phyloP scores from a whole-genome alignment of 495 filamentous ascomycete genomes.

The Penicillium steckii region DNA sequence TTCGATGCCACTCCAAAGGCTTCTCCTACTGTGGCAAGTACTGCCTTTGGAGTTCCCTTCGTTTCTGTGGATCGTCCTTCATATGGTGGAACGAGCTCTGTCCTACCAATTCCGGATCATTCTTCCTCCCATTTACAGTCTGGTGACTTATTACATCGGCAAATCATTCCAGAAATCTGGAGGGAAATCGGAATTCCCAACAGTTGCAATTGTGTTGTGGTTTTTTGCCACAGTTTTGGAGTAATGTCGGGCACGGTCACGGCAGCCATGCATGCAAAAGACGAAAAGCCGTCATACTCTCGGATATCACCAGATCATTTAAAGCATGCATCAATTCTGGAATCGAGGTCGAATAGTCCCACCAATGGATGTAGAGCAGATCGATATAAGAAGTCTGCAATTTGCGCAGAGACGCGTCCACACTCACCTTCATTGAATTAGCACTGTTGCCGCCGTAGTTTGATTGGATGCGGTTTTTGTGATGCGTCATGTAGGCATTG shows the following conservation, averaged over 20 bases:
- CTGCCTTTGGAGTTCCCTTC: constrained; percentile 29
- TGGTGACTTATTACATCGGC: constrained; percentile 23
- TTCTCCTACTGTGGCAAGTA: constrained; percentile 16
- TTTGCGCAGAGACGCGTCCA: constrained; percentile 57
- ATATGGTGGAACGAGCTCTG: constrained; percentile 25
- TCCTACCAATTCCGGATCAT: constrained; percentile 15
- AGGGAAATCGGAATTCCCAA: constrained; percentile 18
- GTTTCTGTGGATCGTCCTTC: constrained; percentile 32
- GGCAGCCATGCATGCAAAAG: constrained; percentile 20
- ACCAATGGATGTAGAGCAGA: constrained; percentile 71
- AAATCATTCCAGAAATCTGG: constrained; percentile 34
- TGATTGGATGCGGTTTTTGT: constrained; percentile 37
- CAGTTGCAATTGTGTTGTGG: constrained; percentile 25
- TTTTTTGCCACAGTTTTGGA: constrained; percentile 31
- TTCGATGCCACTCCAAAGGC: constrained; percentile 27
- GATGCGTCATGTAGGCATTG: constrained; percentile 24
- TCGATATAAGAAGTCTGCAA: constrained; percentile 69
- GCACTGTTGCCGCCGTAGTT: constrained; percentile 58
- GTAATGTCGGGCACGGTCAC: constrained; percentile 20
- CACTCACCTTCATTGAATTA: constrained; percentile 54
- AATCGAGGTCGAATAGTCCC: constrained; percentile 63
- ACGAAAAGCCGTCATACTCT: too few species aligned
- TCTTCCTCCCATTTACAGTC: constrained; percentile 18
- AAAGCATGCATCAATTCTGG: constrained; percentile 70
- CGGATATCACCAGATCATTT: constrained; percentile 54